A percentile compares a stretch with the other conserved stretches of the same genome.
These are phyloP conservation scores for Dictyophora rubrovolvata DNA, from an alignment of 768 basidiomycete species.

Conservation along the genomic window DNA sequence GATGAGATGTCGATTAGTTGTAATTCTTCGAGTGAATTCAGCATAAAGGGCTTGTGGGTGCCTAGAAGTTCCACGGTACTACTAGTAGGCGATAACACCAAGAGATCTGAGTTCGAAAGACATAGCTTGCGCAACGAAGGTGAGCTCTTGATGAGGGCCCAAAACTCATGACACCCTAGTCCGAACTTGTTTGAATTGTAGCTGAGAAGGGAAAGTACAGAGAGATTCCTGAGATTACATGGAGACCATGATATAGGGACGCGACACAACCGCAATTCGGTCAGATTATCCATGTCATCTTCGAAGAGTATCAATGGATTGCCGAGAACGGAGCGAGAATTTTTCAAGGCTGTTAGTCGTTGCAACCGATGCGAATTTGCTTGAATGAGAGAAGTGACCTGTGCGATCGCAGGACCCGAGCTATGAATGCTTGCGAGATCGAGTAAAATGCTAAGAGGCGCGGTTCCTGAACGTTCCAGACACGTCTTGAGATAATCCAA, in stretches of 20 bases:
- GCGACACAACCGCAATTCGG: conserved; percentile 46
- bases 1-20: conserved; percentile 1
- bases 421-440: conserved; percentile 24
- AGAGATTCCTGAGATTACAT: conserved; percentile 34
- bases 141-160: conserved; percentile 39
- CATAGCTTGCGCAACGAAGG: conserved; percentile 44
- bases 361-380: too few relatives aligned
- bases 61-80: not conserved
- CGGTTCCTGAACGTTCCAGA: not conserved
- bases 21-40: not conserved
- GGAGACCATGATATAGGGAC: conserved; percentile 56
- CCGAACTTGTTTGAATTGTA: conserved; percentile 55
- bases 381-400: too few relatives aligned
- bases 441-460: not conserved
- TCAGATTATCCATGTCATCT: conserved; percentile 41
- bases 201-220: conserved; percentile 46
- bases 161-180: conserved; percentile 46
- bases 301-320: conserved; percentile 42
- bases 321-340: too few relatives aligned
- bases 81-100: too few relatives aligned
- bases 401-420: too few relatives aligned
- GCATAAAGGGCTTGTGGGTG: not conserved
- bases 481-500: conserved; percentile 1
- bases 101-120: conserved; percentile 49
- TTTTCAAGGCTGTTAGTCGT: too few relatives aligned